phyloP scores from a whole-genome alignment of 345 rosid genomes.

The Pistacia vera region DNA sequence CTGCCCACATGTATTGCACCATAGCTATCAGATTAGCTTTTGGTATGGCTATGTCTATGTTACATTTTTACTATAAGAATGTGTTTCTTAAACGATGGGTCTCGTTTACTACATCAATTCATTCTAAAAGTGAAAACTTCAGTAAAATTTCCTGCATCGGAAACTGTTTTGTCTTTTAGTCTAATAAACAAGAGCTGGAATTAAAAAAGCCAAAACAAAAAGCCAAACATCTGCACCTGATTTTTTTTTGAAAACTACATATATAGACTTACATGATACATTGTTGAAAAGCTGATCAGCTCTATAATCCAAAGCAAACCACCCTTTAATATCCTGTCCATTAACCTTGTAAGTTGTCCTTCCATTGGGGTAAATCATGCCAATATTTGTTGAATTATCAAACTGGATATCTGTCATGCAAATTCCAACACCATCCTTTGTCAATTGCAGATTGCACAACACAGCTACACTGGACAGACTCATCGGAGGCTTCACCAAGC shows the following conservation, averaged over 20 bases:
- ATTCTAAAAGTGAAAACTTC: too few species aligned
- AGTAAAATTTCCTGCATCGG: too few species aligned
- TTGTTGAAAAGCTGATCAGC: conserved; percentile 32
- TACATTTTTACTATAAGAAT: too few species aligned
- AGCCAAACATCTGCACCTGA: too few species aligned
- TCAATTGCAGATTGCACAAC: conserved; percentile 70
- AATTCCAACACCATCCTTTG: conserved; percentile 65
- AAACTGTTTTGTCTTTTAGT: too few species aligned
- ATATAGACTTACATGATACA: conserved; percentile 39
- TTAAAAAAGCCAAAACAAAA: too few species aligned
- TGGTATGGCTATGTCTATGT: too few species aligned
- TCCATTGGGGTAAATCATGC: conserved; percentile 32
- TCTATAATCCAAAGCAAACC: conserved; percentile 61
- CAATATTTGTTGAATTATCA: conserved; percentile 59
- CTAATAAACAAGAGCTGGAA: too few species aligned
- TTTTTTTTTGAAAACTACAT: too few species aligned
- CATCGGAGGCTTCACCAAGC: conserved; percentile 32
- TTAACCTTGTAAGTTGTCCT: conserved; percentile 51
- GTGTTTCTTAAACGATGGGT: too few species aligned
- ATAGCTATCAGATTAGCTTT: too few species aligned
- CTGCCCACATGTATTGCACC: too few species aligned
- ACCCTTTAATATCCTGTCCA: conserved; percentile 59
- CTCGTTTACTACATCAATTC: neutral
- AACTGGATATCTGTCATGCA: conserved; percentile 63
- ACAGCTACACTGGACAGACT: conserved; percentile 39